phyloP scores from a whole-genome alignment of 352 stramenopile species.

The Pythium aphanidermatum region DNA sequence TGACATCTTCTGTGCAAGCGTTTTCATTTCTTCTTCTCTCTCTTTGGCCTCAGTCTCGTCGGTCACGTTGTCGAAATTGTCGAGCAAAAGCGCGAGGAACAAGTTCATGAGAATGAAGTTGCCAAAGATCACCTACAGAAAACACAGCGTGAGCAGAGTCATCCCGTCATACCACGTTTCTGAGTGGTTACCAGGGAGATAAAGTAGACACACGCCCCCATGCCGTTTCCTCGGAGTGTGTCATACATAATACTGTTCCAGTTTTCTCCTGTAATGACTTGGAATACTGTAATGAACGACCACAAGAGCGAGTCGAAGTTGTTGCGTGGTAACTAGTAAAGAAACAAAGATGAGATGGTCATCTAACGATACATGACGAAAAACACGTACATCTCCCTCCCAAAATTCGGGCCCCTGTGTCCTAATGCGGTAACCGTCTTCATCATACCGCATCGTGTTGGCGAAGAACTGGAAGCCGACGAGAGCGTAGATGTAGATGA shows the following conservation, averaged over 20 bases:
- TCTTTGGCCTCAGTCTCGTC: slow-evolving; percentile 32
- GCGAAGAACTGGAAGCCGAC: slow-evolving; percentile 92
- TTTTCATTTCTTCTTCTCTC: slow-evolving; percentile 45
- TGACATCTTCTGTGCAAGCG: slow-evolving; percentile 49
- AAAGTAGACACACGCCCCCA: slow-evolving; percentile 75
- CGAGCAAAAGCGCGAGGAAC: slow-evolving; percentile 90
- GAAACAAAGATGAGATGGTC: no score
- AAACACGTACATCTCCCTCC: slow-evolving; percentile 42
- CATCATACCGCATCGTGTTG: slow-evolving; percentile 92
- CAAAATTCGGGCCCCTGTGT: slow-evolving; percentile 50
- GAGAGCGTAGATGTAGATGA: slow-evolving; percentile 94
- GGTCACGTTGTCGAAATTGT: slow-evolving; percentile 84
- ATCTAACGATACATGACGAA: no score
- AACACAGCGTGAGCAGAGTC: background rate
- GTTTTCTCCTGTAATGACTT: slow-evolving; percentile 93
- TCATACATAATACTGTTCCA: slow-evolving; percentile 95
- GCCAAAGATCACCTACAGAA: slow-evolving; percentile 74
- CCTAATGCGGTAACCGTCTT: slow-evolving; percentile 50
- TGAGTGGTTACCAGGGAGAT: slow-evolving; percentile 57
- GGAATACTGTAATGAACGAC: slow-evolving; percentile 85
- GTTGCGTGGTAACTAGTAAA: slow-evolving; percentile 18
- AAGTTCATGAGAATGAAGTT: slow-evolving; percentile 93
- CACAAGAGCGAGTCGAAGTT: slow-evolving; percentile 89
- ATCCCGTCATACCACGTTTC: background rate
- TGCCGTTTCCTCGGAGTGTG: slow-evolving; percentile 74